These are phyloP conservation scores for Cerrena zonata DNA, from an alignment of 1,284 basidiomycete genomes.

Conservation along the genomic window DNA sequence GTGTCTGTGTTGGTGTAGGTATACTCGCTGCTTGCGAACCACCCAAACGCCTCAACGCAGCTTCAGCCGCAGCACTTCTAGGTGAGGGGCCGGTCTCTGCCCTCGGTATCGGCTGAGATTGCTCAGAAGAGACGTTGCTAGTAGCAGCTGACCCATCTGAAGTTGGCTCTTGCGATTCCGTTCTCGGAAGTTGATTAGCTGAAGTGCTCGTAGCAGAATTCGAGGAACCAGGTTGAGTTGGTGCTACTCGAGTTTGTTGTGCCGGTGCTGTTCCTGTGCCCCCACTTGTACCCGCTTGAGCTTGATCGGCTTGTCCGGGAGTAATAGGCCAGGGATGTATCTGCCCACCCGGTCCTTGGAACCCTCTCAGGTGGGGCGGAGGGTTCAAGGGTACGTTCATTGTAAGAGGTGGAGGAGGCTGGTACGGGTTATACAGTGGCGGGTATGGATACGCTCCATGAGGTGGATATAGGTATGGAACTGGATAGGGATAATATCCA, in stretches of 20 bases:
- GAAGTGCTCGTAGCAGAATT: constrained; percentile 5
- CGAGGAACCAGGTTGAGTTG: constrained; percentile 7
- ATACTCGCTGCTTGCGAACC: too few relatives aligned
- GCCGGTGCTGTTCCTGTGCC: constrained; percentile 8
- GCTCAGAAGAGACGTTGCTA: not conserved
- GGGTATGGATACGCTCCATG: not conserved
- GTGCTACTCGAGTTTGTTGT: constrained; percentile 9
- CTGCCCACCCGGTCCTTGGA: not conserved
- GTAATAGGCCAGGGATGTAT: constrained; percentile 46
- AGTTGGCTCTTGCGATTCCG: constrained; percentile 11
- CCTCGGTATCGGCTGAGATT: not conserved
- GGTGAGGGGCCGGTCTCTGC: not conserved
- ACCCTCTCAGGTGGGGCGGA: constrained; percentile 35
- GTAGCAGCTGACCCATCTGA: constrained; percentile 5
- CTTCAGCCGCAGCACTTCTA: constrained; percentile 4
- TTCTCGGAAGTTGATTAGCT: constrained; percentile 8
- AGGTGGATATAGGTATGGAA: not conserved
- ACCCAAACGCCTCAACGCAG: constrained; percentile 4
- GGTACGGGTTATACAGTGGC: constrained; percentile 10
- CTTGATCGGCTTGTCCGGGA: constrained; percentile 24
- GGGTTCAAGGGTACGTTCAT: constrained; percentile 23
- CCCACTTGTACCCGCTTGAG: constrained; percentile 3
- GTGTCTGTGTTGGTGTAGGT: not conserved
- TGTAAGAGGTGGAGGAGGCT: constrained; percentile 24
- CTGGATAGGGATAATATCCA: constrained; percentile 24